Evolutionary conservation across 192 early-diverging fungal species (phyloP).

Genomic region (Backusella tuberculispora): DNA sequence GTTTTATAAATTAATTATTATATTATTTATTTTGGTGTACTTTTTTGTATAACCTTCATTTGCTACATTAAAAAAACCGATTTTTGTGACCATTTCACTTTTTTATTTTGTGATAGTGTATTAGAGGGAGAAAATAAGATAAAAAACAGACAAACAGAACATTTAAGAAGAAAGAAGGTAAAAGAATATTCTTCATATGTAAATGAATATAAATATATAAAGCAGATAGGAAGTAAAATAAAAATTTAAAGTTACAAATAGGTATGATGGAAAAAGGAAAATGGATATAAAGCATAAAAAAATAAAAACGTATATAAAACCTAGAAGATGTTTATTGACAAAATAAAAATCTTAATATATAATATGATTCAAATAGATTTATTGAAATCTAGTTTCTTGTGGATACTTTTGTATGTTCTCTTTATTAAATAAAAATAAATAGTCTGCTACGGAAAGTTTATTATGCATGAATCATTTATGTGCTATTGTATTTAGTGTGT

Average conservation of each 20-base stretch:
- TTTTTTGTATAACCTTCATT: conserved; percentile 5
- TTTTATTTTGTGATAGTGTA: background rate
- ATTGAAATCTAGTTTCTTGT: no score
- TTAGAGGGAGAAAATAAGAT: background rate
- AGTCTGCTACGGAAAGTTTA: background rate
- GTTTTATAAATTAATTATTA: background rate
- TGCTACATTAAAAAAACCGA: background rate
- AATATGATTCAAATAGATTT: no score
- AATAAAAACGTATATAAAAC: no score
- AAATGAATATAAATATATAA: background rate
- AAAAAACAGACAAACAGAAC: background rate
- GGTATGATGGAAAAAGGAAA: no score
- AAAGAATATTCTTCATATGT: background rate
- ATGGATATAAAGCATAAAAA: no score
- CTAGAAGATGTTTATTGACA: no score
- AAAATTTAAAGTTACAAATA: no score
- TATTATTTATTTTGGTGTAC: background rate
- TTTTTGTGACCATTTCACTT: background rate
- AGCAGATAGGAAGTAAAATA: background rate
- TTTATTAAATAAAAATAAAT: background rate
- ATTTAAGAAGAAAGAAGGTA: background rate
- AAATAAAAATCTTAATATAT: no score
- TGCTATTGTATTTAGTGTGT: background rate
- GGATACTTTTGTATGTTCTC: no score
- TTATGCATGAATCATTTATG: background rate